Evolutionary conservation across 108 stramenopile genomes (phyloP).

Genomic region (Fistulifera solaris): DNA sequence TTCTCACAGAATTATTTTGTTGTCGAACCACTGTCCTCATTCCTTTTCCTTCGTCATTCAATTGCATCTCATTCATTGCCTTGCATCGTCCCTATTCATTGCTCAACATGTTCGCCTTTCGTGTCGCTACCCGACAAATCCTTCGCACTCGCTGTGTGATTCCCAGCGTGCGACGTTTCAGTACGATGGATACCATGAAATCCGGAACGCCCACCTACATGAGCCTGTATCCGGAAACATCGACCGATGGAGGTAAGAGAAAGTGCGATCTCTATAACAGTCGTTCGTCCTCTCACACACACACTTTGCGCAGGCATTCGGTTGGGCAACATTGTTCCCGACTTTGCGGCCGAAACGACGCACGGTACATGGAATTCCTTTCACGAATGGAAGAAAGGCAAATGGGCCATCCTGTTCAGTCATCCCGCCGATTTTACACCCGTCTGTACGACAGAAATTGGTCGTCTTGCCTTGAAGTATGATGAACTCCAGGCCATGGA

Average conservation of each 20-base stretch:
- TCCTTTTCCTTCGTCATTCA: background rate
- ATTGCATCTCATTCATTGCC: conserved; percentile 1
- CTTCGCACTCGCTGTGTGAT: too few species aligned
- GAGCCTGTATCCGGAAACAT: conserved; percentile 42
- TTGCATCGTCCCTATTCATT: background rate
- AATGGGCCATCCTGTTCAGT: conserved; percentile 70
- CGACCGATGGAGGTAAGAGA: conserved; percentile 34
- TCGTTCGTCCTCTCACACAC: too few species aligned
- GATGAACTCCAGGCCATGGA: conserved; percentile 49
- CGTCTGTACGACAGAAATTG: conserved; percentile 86
- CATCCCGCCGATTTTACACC: conserved; percentile 83
- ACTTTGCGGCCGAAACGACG: conserved; percentile 54
- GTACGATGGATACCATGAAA: conserved; percentile 28
- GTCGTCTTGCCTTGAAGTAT: conserved; percentile 46
- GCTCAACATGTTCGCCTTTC: conserved; percentile 5
- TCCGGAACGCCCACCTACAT: conserved; percentile 47
- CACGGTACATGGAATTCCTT: conserved; percentile 47
- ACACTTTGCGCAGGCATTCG: conserved; percentile 14
- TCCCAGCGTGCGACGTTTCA: background rate
- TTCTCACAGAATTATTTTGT: too few species aligned
- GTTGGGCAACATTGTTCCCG: conserved; percentile 56
- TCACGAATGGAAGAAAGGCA: conserved; percentile 72
- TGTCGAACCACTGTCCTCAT: too few species aligned
- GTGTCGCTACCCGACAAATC: background rate
- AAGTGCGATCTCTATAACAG: too few species aligned